Conservation (phyloP, 148 eudicot genomes). For the Rhododendron griersonianum region DNA sequence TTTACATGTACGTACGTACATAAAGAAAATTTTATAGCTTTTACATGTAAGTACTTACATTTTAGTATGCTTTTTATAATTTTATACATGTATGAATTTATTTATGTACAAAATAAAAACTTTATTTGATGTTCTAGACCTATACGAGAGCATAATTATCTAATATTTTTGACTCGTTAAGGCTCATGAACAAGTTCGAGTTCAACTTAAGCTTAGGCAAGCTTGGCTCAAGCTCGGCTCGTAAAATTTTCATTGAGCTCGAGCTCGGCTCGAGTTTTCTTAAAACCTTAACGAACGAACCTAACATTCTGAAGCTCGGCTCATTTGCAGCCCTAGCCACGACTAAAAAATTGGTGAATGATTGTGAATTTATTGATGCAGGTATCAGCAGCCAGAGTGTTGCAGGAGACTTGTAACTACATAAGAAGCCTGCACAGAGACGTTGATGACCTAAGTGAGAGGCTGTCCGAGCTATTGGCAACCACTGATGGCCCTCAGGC, state of each 20-base stretch:
- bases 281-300: not conserved
- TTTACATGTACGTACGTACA: no score
- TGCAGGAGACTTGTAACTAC: constrained; percentile 46
- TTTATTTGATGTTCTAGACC: not conserved
- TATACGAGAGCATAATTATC: no score
- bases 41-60: no score
- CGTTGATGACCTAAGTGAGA: constrained; percentile 43
- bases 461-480: constrained; percentile 35
- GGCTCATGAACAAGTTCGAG: not conserved
- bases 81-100: no score
- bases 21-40: no score
- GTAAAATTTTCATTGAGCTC: no score
- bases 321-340: not conserved
- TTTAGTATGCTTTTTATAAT: no score
- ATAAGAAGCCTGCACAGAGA: constrained; percentile 41
- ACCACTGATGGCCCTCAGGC: constrained; percentile 39
- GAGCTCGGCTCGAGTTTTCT: not conserved
- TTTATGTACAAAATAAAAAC: not conserved
- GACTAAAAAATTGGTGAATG: not conserved
- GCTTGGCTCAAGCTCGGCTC: not conserved
- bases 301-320: no score
- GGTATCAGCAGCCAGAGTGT: constrained; percentile 37
- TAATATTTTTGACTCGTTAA: no score
- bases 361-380: constrained; percentile 8
- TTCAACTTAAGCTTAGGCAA: no score